Evolutionary conservation across 1,284 basidiomycete species (phyloP).

Genomic region (Rhodofomes roseus): DNA sequence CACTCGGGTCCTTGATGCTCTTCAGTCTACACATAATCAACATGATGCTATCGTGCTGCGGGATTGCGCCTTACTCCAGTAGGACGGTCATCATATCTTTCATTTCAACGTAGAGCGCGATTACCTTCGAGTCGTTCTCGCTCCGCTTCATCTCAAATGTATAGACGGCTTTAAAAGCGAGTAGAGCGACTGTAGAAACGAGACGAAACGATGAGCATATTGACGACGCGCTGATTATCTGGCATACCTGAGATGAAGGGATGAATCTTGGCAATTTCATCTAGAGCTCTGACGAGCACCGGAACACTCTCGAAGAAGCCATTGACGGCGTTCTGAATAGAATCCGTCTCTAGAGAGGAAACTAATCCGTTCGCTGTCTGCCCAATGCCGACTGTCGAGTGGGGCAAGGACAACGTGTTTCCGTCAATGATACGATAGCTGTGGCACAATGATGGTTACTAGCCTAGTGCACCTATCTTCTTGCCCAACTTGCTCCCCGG

Average conservation of each 20-base stretch:
- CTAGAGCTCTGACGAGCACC: conserved; percentile 19
- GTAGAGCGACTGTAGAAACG: conserved; percentile 35
- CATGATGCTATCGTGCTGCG: neutral
- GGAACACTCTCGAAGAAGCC: conserved; percentile 21
- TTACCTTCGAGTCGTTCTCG: conserved; percentile 41
- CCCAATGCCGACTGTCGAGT: neutral
- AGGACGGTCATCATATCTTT: conserved; percentile 41
- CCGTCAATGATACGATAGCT: neutral
- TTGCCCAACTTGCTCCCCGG: too few relatives aligned
- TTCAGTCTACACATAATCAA: conserved; percentile 10
- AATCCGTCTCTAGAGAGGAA: neutral
- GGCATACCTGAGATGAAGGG: conserved; percentile 26
- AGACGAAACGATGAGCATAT: too few relatives aligned
- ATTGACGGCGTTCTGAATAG: conserved; percentile 12
- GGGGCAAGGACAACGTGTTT: too few relatives aligned
- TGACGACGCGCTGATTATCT: too few relatives aligned
- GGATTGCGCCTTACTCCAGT: conserved; percentile 31
- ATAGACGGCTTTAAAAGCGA: conserved; percentile 41
- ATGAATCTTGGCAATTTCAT: conserved; percentile 25
- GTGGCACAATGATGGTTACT: neutral
- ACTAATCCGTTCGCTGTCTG: too few relatives aligned
- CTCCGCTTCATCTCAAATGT: conserved; percentile 36
- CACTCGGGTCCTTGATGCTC: conserved; percentile 15
- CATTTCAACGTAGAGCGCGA: conserved; percentile 39
- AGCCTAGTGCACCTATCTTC: neutral